These are phyloP conservation scores for Williopsis jadinii DNA, from an alignment of 1,139 yeast species.

Conservation along the genomic window DNA sequence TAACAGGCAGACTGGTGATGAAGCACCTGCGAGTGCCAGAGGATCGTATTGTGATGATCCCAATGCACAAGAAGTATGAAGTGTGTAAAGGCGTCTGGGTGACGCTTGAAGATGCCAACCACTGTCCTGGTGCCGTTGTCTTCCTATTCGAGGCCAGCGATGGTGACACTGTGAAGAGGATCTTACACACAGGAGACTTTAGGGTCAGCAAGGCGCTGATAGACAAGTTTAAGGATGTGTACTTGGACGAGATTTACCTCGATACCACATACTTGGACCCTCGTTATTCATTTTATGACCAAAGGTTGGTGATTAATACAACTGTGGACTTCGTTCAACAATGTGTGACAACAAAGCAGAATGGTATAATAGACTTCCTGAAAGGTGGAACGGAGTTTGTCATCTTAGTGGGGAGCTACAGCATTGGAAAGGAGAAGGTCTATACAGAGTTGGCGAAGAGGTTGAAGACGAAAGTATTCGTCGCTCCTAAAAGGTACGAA, in stretches of 20 bases:
- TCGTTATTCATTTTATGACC: constrained; percentile 68
- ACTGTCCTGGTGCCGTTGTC: constrained; percentile 91
- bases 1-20: constrained; percentile 52
- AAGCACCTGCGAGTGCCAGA: constrained; percentile 44
- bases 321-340: constrained; percentile 49
- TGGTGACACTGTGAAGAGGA: constrained; percentile 21
- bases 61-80: constrained; percentile 31
- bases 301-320: constrained; percentile 54
- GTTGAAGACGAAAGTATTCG: constrained; percentile 45
- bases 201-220: constrained; percentile 53
- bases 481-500: constrained; percentile 5
- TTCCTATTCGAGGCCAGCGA: constrained; percentile 52
- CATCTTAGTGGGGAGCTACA: constrained; percentile 80
- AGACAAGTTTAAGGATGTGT: constrained; percentile 23
- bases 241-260: constrained; percentile 56
- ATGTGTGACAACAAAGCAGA: constrained; percentile 22
- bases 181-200: constrained; percentile 90
- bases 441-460: constrained; percentile 61
- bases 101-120: constrained; percentile 75
- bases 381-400: constrained; percentile 27
- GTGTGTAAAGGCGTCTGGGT: constrained; percentile 28
- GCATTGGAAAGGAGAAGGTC: constrained; percentile 84
- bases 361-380: constrained; percentile 35
- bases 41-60: constrained; percentile 42
- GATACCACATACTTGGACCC: constrained; percentile 89